Base-by-base conservation (phyloP, 208 protist genomes). In the Crithidia sp. region DNA sequence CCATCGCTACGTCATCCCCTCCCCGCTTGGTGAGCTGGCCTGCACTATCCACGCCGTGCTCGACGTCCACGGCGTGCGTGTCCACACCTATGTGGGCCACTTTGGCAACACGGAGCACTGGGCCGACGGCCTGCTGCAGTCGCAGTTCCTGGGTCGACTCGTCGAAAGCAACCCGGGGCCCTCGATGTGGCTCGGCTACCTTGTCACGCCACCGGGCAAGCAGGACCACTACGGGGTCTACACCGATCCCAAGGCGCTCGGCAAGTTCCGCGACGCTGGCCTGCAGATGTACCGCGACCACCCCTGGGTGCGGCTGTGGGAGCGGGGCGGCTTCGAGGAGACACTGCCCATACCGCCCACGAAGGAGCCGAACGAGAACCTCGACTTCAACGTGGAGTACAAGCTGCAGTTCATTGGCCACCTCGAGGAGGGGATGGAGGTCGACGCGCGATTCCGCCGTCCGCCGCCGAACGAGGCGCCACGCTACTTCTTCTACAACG, bases 61-160 rank as follows among this genome's bases (percentile, higher is more conserved):
- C 2, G 90, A 95, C 63, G 79, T 95, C 12, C 88, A 82, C 64
- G 87, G 90, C 37, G 41, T 93, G 14, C 63, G n/a, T 16, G 64
- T 92, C 6, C 78, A 93, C 59, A 90, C 82, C 17, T 95, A 90
- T 70, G 87, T 95, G 13, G 83, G 83, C 16, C 90, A 93, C 84
- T 95, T 92, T 73, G 87, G 90, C 59, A 95, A 95, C 82, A 95
- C 90, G 12, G 82, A 93, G 71, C 90, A 95, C 80, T 89, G 79
- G 76, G 90, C 84, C 12, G 90, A 95, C 68, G 90, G 87, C n/a
- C 74, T 95, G n/a, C 76, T 95, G 64, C 90, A 93, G 74, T 93
- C 85, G 17, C 83, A 93, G 81, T 95, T 90, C 61, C 71, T 95
- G 17, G 83, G 82, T 5, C 59, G 78, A 40, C 63, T 95, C 7